A percentile compares a stretch with the other conserved stretches of the same genome.
Conservation (phyloP, 2,329 filamentous ascomycete species). For the Sarocladium oryzae region DNA sequence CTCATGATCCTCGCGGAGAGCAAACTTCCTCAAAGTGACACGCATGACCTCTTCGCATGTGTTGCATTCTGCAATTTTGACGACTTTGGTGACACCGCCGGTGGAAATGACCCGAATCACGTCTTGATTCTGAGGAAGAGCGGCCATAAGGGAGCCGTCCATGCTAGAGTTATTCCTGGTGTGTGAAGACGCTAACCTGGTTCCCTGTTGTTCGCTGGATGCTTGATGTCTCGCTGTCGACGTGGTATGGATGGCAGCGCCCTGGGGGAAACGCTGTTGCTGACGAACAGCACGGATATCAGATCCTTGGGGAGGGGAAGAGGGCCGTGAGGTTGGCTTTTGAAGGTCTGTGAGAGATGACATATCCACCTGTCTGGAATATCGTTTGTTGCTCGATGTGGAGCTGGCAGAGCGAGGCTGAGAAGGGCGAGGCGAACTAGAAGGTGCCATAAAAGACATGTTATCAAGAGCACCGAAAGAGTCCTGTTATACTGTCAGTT, state of each 20-base stretch:
- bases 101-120: conserved; percentile 92
- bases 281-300: conserved; percentile 47
- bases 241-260: conserved; percentile 38
- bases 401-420: conserved; percentile 5
- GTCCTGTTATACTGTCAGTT: conserved; percentile 47
- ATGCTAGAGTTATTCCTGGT: conserved; percentile 76
- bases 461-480: conserved; percentile 75
- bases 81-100: conserved; percentile 83
- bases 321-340: conserved; percentile 10
- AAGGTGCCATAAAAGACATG: conserved; percentile 37
- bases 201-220: conserved; percentile 59
- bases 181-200: conserved; percentile 60
- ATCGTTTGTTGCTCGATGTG: conserved; percentile 61
- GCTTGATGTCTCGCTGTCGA: conserved; percentile 42
- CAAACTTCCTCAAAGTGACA: conserved; percentile 81
- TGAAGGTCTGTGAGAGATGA: conserved; percentile 28
- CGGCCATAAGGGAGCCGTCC: conserved; percentile 80
- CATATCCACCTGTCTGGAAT: conserved; percentile 54
- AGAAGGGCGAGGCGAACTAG: conserved; percentile 47
- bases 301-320: conserved; percentile 30
- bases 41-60: conserved; percentile 90
- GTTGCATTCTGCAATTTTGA: conserved; percentile 87
- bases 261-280: conserved; percentile 49
- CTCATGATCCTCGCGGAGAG: conserved; percentile 81
- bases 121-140: conserved; percentile 77